Conservation (phyloP, 371 early-diverging fungal genomes). For the Mycotypha africana region DNA sequence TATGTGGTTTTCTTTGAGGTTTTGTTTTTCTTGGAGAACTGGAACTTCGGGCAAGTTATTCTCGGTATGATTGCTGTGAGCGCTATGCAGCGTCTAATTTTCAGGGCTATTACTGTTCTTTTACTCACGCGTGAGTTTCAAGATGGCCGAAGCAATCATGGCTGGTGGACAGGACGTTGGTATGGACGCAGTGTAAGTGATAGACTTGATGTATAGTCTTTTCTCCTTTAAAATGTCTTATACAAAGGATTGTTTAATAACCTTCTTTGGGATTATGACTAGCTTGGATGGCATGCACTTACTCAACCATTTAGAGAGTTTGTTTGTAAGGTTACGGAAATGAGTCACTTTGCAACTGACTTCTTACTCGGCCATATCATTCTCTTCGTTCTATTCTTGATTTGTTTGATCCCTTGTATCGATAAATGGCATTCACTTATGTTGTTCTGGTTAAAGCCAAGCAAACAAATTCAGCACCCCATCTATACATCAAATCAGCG, state of each 20-base stretch:
- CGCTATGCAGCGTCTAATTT: slow-evolving; percentile 61
- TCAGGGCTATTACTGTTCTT: slow-evolving; percentile 59
- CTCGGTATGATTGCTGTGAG: slow-evolving; percentile 62
- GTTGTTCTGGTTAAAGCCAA: slow-evolving; percentile 78
- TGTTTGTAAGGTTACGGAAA: slow-evolving; percentile 81
- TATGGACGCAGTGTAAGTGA: slow-evolving; percentile 59
- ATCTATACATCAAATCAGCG: slow-evolving; percentile 64
- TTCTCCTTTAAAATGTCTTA: too few relatives aligned
- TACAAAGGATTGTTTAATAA: too few relatives aligned
- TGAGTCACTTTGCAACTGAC: slow-evolving; percentile 77
- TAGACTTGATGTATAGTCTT: too few relatives aligned
- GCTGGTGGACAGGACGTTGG: slow-evolving; percentile 92
- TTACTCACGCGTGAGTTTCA: slow-evolving; percentile 74
- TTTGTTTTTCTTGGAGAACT: slow-evolving; percentile 64
- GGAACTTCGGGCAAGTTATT: slow-evolving; percentile 55
- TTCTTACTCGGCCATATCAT: slow-evolving; percentile 71
- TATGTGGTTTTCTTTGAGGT: slow-evolving; percentile 56
- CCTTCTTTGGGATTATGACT: too few relatives aligned
- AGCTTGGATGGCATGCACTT: slow-evolving; percentile 59
- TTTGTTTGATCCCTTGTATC: slow-evolving; percentile 66
- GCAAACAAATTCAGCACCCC: slow-evolving; percentile 68
- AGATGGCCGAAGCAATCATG: slow-evolving; percentile 67
- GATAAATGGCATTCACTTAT: slow-evolving; percentile 77
- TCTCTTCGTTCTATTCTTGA: slow-evolving; percentile 57
- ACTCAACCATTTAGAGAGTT: slow-evolving; percentile 74